Evolutionary conservation across 2,329 filamentous ascomycete species (phyloP).

Genomic region (Ilyonectria destructans): DNA sequence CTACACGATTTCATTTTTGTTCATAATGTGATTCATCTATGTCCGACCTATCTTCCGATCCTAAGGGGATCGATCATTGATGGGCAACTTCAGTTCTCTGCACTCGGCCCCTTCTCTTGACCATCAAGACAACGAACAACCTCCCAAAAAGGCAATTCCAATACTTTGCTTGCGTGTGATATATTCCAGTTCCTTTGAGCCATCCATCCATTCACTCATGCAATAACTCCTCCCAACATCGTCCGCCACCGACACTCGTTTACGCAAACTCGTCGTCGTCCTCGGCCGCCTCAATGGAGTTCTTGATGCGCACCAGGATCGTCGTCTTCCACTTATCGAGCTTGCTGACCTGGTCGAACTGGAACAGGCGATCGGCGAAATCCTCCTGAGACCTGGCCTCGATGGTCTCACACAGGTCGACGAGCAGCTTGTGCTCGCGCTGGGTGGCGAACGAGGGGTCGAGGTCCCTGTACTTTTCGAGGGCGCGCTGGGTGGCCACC

Average conservation of each 20-base stretch:
- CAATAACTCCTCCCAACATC: not conserved
- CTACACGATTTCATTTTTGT: not conserved
- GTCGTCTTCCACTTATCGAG: constrained; percentile 98
- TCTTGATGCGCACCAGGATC: constrained; percentile 86
- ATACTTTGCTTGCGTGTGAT: constrained; percentile 37
- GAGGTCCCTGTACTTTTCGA: constrained; percentile 86
- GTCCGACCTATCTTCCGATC: constrained; percentile 12
- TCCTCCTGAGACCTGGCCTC: constrained; percentile 85
- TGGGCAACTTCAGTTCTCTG: constrained; percentile 3
- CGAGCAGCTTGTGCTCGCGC: constrained; percentile 86
- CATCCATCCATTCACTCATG: constrained; percentile 27
- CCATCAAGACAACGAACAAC: constrained; percentile 27
- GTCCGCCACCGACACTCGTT: not conserved
- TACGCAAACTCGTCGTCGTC: constrained; percentile 63
- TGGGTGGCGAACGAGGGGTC: constrained; percentile 84
- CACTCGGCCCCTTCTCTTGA: constrained; percentile 25
- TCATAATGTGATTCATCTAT: constrained; percentile 29
- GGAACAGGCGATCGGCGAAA: constrained; percentile 89
- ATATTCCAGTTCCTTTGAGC: constrained; percentile 30
- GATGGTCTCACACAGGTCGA: constrained; percentile 82
- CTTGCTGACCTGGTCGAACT: constrained; percentile 93
- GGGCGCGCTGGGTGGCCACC: constrained; percentile 83
- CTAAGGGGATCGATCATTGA: constrained; percentile 14
- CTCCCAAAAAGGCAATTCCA: constrained; percentile 25
- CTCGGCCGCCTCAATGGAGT: constrained; percentile 77